Evolutionary conservation across 2,329 filamentous ascomycete genomes (phyloP), one percentile per base, ranked within the genome.

Genomic region (Phyllosticta capitalensis): DNA sequence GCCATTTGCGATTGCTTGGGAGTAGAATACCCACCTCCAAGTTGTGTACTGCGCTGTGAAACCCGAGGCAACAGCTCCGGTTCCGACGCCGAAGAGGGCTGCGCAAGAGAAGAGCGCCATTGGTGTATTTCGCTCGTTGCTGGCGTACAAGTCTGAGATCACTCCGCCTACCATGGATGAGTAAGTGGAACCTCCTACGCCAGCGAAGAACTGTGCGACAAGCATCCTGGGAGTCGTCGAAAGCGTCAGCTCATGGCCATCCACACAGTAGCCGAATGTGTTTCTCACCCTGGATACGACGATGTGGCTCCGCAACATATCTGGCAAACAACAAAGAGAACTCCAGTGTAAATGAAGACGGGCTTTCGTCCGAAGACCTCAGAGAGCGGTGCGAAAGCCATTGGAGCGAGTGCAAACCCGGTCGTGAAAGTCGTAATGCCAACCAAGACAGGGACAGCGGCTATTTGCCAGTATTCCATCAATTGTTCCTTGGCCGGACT

Each of bases 131-230:
- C 92, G 80, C 50, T 88, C 85, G 61, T 88, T 76, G 9, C 88
- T 84, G 54, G 86, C 83, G 75, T 91, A 96, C 61, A 96, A 82
- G 68, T 96, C 92, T 54, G 88, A 87, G 49, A 96, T 87, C 3
- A 96, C 88, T 3, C 92, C 92, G n/a, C 91, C 92, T 0, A 95
- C 87, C 81, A 96, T 92, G 21, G 90, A 92, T 50, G 87, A 90
- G 68, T 94, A 95, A 0, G 82, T 84, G 54, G 86, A 90, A 5
- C 83, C 86, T 7, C 88, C 89, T 1, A 84, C 83, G 1, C 92
- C 92, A 9, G 85, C 81, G 53, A 94, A 79, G 69, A 96, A 88
- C 0, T 92, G 83, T 0, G 85, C 83, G 1, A 91, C 73, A 0
- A 95, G 71, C 81, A 96, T 88, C 2, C 88, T 53, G 52, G 6